These are phyloP conservation scores for Colletotrichum orchidophilum DNA, from an alignment of 2,329 filamentous ascomycete species.

Conservation along the genomic window DNA sequence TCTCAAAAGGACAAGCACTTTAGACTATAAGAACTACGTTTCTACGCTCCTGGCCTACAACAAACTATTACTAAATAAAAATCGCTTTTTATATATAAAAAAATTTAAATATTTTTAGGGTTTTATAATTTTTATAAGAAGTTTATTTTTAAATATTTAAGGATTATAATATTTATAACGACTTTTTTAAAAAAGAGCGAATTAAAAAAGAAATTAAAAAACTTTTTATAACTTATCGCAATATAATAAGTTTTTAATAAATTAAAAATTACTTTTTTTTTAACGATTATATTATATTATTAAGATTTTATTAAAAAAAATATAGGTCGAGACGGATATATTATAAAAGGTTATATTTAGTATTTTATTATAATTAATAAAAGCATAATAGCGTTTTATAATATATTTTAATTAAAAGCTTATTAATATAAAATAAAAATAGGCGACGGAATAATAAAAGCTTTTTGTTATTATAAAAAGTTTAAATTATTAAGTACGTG, in stretches of 20 bases:
- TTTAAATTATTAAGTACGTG: background rate
- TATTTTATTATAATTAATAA: background rate
- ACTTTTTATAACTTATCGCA: background rate
- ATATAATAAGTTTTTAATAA: background rate
- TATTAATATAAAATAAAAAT: background rate
- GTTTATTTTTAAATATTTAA: background rate
- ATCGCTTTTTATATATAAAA: no score
- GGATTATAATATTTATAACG: background rate
- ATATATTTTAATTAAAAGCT: background rate
- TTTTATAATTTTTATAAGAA: background rate
- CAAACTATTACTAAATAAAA: background rate
- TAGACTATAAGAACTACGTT: no score
- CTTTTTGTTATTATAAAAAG: background rate
- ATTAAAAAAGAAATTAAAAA: background rate
- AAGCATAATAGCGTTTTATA: background rate
- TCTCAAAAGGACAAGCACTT: no score
- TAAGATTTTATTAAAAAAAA: background rate
- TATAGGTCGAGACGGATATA: background rate
- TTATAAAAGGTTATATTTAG: background rate
- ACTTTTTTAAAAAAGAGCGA: background rate
- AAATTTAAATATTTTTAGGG: background rate
- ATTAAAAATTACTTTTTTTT: background rate
- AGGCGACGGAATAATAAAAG: background rate
- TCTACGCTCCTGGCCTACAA: no score
- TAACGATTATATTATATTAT: background rate